phyloP scores from a whole-genome alignment of 2,329 filamentous ascomycete genomes.

The Neonectria faginata region DNA sequence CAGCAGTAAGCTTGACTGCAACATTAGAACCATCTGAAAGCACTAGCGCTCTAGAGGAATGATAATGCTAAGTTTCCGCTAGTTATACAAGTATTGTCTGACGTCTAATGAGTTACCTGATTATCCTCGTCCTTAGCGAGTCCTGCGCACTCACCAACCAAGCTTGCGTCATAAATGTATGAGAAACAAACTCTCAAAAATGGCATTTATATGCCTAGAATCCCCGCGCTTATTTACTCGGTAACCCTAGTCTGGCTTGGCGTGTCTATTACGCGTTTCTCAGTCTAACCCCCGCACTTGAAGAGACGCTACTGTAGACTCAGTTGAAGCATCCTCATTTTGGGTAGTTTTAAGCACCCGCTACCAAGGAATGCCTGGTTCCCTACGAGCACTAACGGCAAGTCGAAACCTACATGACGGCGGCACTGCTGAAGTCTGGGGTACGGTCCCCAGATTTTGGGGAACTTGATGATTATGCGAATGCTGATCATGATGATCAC shows the following conservation, averaged over 20 bases:
- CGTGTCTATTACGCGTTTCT: neutral
- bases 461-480: neutral
- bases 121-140: neutral
- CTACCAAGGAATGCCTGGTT: neutral
- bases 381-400: neutral
- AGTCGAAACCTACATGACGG: neutral
- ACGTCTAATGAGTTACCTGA: neutral
- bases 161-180: neutral
- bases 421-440: neutral
- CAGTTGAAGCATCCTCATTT: neutral
- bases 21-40: too few species aligned
- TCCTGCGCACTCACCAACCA: too few species aligned
- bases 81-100: too few species aligned
- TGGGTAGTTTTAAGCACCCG: constrained; percentile 12
- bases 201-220: neutral
- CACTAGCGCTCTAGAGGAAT: too few species aligned
- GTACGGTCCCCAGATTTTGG: neutral
- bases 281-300: neutral
- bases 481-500: neutral
- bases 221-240: too few species aligned
- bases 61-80: too few species aligned
- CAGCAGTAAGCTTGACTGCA: too few species aligned
- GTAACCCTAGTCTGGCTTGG: neutral
- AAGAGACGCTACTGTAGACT: neutral
- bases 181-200: neutral